A percentile compares a stretch with the other conserved stretches of the same genome.
Evolutionary conservation across 2,329 filamentous ascomycete species (phyloP).

Genomic region (Verticillium dahliae): DNA sequence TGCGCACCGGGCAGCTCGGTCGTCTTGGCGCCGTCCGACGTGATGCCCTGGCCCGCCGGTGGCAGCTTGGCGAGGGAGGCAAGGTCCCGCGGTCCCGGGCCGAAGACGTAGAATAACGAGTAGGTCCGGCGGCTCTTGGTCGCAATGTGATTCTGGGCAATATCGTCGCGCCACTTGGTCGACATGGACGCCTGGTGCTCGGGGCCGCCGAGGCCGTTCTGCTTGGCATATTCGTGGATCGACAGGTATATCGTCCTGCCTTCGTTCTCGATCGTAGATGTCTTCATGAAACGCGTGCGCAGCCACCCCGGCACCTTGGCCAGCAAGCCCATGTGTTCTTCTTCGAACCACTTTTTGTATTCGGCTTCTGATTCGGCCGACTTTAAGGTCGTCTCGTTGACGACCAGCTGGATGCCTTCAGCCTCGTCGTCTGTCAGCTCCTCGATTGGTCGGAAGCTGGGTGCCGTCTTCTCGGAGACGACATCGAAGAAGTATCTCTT

Average conservation of each 20-base stretch:
- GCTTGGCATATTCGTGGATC: constrained; percentile 65
- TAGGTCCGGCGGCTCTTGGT: constrained; percentile 55
- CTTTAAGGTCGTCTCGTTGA: constrained; percentile 52
- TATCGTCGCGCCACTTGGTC: constrained; percentile 54
- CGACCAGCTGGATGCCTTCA: constrained; percentile 54
- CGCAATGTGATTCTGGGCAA: constrained; percentile 53
- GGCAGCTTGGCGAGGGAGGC: constrained; percentile 44
- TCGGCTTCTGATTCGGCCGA: constrained; percentile 43
- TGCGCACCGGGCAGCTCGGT: constrained; percentile 40
- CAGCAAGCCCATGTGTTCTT: constrained; percentile 69
- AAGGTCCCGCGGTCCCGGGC: constrained; percentile 65
- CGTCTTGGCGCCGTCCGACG: constrained; percentile 27
- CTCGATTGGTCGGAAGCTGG: constrained; percentile 55
- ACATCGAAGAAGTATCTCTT: constrained; percentile 66
- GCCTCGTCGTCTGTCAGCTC: constrained; percentile 51
- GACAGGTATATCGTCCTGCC: constrained; percentile 49
- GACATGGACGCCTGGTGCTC: constrained; percentile 57
- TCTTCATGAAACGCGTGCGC: constrained; percentile 64
- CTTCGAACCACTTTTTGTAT: constrained; percentile 62
- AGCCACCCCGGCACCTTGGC: constrained; percentile 73
- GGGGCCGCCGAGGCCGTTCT: constrained; percentile 59
- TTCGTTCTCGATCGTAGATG: constrained; percentile 53
- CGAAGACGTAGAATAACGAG: constrained; percentile 73
- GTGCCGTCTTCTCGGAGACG: constrained; percentile 46
- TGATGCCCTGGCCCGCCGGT: constrained; percentile 21